Base-by-base conservation (phyloP, 768 basidiomycete genomes). In the Peribolospora kevripleyi region DNA sequence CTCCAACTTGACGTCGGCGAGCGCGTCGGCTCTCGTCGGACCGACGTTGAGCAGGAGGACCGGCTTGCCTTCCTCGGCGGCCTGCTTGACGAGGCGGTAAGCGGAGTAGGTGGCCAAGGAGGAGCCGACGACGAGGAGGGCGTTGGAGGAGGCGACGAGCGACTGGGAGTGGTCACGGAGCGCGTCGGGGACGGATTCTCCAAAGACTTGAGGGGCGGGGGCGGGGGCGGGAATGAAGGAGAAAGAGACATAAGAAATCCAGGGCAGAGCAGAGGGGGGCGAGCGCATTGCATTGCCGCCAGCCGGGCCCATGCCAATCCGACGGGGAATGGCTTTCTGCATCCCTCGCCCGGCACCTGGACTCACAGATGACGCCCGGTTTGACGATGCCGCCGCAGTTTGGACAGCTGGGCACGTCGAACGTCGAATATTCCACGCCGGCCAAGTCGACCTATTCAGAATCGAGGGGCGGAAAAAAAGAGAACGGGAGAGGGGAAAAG, bases 81-180 rank as follows among this genome's bases (percentile, higher is more conserved):
- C 86, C 60, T 77, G 80, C 65, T 81, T 85, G 50, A 90, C 71
- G 40, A 95, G 68, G 60, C 88, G 74, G 68, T 81, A 93, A 3
- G 87, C 86, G 5, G 84, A 88, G 68, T 82, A 93, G 0, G 90
- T 95, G 0, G 91, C 87, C 38, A 93, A 75, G 1, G 85, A 87
- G 0, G 87, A 90, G 42, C 90, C 91, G 43, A 91, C 69, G 46
- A 91, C 69, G 48, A 97, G 75, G 0, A 95, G 67, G 48, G 77
- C 72, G 53, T 84, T 80, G 25, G 76, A 70, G 6, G 65, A 63
- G 57, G 80, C 75, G 45, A 90, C 63, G 41, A 60, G 40, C 11
- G 41, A 42, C 37, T 51, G 54, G 6, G 40, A 25, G 13, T 56
- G 54, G 4, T 54, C 46, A 3, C 55, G 48, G 2, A 55, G 51